A percentile compares a stretch with the other conserved stretches of the same genome.
These are phyloP conservation scores for Rhizopus delemar DNA, from an alignment of 371 early-diverging fungal species.

Conservation along the genomic window DNA sequence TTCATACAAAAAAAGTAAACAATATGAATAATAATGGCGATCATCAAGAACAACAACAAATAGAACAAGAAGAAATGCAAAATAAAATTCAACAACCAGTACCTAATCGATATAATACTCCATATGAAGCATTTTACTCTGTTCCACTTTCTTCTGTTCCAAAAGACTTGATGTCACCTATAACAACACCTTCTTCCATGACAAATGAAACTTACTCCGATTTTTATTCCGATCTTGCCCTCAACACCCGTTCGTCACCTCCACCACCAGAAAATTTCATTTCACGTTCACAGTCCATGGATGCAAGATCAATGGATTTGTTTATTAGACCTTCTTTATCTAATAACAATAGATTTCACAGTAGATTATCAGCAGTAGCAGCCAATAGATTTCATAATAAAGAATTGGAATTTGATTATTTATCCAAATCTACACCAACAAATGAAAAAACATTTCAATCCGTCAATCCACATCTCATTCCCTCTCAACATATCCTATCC, in stretches of 20 bases:
- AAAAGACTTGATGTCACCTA: constrained; percentile 49
- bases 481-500: constrained; percentile 10
- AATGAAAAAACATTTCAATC: constrained; percentile 17
- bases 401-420: constrained; percentile 19
- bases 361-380: constrained; percentile 9
- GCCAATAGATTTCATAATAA: constrained; percentile 18
- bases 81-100: constrained; percentile 6
- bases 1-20: constrained; percentile 66
- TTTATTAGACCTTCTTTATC: constrained; percentile 18
- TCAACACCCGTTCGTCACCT: constrained; percentile 5
- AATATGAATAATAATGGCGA: constrained; percentile 21
- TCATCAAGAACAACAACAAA: constrained; percentile 6
- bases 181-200: constrained; percentile 47
- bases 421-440: constrained; percentile 35
- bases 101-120: constrained; percentile 33
- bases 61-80: constrained; percentile 27
- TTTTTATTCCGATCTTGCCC: constrained; percentile 27
- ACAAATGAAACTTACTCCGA: constrained; percentile 18
- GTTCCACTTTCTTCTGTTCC: constrained; percentile 43
- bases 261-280: constrained; percentile 13
- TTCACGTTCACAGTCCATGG: constrained; percentile 30
- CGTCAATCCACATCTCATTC: constrained; percentile 11
- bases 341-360: constrained; percentile 12
- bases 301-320: constrained; percentile 26
- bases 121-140: constrained; percentile 60